These are phyloP conservation scores for Neopestalotiopsis rosae DNA, from an alignment of 2,329 filamentous ascomycete genomes.

Conservation along the genomic window DNA sequence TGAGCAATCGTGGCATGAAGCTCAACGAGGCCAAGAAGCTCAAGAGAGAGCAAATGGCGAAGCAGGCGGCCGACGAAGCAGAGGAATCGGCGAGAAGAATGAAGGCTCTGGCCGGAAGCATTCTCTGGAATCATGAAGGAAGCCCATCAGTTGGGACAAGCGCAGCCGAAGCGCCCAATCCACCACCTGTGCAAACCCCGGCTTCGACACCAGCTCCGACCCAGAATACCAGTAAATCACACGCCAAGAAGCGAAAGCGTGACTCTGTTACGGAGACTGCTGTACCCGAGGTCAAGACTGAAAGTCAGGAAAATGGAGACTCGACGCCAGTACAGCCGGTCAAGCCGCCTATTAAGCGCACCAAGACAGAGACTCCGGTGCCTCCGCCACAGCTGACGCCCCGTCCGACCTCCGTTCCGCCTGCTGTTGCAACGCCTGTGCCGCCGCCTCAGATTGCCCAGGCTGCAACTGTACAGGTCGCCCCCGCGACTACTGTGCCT, in stretches of 20 bases:
- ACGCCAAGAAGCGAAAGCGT: constrained; percentile 51
- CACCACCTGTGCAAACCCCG: not conserved
- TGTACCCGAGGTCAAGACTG: constrained; percentile 34
- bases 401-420: constrained; percentile 37
- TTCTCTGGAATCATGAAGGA: constrained; percentile 40
- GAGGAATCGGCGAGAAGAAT: constrained; percentile 62
- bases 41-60: constrained; percentile 69
- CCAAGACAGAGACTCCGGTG: constrained; percentile 63
- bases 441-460: constrained; percentile 37
- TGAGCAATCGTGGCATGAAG: constrained; percentile 77
- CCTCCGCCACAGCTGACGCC: constrained; percentile 47
- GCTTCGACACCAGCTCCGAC: constrained; percentile 30
- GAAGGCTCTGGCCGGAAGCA: constrained; percentile 52
- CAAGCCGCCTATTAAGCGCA: constrained; percentile 54
- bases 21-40: constrained; percentile 79
- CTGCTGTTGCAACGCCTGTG: constrained; percentile 37
- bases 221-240: constrained; percentile 30
- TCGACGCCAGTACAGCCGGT: constrained; percentile 28
- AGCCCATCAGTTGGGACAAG: constrained; percentile 38
- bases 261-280: constrained; percentile 41
- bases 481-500: constrained; percentile 41
- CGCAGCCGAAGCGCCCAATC: constrained; percentile 27
- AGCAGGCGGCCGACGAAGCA: constrained; percentile 66
- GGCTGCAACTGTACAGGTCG: constrained; percentile 25
- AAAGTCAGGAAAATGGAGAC: constrained; percentile 33